phyloP scores from a whole-genome alignment of 371 early-diverging fungal genomes.

The Mortierella sp. region DNA sequence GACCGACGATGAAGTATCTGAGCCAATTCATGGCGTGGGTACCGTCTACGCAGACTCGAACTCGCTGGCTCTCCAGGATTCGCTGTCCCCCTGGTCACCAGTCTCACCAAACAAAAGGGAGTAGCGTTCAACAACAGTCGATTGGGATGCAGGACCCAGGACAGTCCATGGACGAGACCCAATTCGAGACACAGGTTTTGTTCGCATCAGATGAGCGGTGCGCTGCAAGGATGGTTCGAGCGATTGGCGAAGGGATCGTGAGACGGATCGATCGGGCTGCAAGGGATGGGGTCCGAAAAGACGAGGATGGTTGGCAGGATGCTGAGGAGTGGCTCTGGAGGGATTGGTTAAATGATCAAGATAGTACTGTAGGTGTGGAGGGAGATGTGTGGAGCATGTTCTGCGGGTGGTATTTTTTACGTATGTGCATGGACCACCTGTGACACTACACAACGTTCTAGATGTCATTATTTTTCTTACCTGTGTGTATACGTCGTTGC shows the following conservation, averaged over 20 bases:
- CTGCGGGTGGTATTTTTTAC: neutral
- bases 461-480: too few species aligned
- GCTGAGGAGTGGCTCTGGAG: conserved; percentile 48
- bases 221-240: conserved; percentile 29
- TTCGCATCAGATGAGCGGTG: conserved; percentile 35
- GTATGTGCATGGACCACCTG: neutral
- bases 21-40: conserved; percentile 30
- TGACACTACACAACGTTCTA: too few species aligned
- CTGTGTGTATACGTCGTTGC: neutral
- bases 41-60: neutral
- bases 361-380: conserved; percentile 35
- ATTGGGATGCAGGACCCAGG: neutral
- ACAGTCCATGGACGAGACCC: neutral
- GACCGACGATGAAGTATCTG: conserved; percentile 28
- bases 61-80: conserved; percentile 18
- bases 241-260: conserved; percentile 31
- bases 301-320: conserved; percentile 40
- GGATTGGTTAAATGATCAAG: conserved; percentile 42
- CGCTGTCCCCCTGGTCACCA: neutral
- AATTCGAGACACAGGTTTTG: conserved; percentile 27
- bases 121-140: neutral
- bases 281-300: conserved; percentile 12
- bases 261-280: conserved; percentile 12
- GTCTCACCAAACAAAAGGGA: neutral
- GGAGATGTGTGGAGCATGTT: neutral